A percentile compares a stretch with the other conserved stretches of the same genome.
Conservation (phyloP, 192 early-diverging fungal species). For the Coemansia sp. region DNA sequence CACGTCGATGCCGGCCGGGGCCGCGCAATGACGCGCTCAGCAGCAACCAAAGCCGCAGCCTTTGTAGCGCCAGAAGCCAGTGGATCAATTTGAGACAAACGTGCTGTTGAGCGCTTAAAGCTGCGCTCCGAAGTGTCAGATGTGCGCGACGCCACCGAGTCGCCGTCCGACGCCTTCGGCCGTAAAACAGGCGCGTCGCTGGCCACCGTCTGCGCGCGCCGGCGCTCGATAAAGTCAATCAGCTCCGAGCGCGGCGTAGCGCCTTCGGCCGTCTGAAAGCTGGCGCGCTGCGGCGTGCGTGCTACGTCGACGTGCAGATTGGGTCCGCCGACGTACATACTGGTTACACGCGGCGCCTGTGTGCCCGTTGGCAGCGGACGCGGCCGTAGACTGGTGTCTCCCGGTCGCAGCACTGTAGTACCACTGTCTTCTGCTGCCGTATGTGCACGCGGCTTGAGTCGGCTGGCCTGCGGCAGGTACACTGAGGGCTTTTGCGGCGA, state of each 20-base stretch:
- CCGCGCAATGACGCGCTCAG: no score
- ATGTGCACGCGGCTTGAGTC: conserved; percentile 38
- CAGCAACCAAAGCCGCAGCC: no score
- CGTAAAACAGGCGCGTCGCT: neutral
- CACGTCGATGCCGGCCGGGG: no score
- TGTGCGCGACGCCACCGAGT: conserved; percentile 16
- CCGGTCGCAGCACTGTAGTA: neutral
- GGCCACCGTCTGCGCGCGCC: conserved; percentile 18
- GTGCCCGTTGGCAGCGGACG: neutral
- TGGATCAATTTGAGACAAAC: conserved; percentile 11
- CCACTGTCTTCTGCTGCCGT: conserved; percentile 16
- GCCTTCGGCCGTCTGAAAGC: conserved; percentile 5
- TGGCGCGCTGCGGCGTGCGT: conserved; percentile 7
- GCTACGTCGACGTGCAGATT: conserved; percentile 3
- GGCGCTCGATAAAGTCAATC: conserved; percentile 50
- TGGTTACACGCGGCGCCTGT: conserved; percentile 30
- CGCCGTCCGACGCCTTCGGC: neutral
- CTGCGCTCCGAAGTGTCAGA: conserved; percentile 46
- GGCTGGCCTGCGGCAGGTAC: conserved; percentile 5
- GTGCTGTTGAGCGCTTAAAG: conserved; percentile 46
- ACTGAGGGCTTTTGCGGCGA: neutral
- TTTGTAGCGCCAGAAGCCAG: neutral
- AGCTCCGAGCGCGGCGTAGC: conserved; percentile 27
- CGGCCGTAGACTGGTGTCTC: conserved; percentile 1
- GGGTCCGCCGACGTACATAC: conserved; percentile 20